Conservation (phyloP, 2,329 filamentous ascomycete species). For the Emergomyces pasteurianus region DNA sequence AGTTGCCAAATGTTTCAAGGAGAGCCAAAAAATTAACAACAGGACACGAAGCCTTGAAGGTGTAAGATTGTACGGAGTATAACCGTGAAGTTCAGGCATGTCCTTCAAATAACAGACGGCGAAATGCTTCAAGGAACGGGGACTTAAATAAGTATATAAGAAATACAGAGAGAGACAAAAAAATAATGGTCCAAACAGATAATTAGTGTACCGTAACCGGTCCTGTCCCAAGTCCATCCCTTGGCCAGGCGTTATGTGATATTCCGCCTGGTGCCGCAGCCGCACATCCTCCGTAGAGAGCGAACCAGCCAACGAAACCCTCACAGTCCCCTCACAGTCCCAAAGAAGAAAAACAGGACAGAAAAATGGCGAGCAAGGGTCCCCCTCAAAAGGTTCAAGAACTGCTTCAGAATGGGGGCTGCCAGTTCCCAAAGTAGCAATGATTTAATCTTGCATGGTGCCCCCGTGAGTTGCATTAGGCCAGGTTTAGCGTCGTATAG, state of each 20-base stretch:
- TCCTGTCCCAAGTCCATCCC: too few species aligned
- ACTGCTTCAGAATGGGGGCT: not conserved
- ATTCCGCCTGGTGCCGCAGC: not conserved
- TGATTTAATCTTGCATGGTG: slow-evolving; percentile 2
- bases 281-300: too few species aligned
- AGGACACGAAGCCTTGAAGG: not conserved
- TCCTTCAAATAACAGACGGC: not conserved
- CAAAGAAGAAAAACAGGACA: not conserved
- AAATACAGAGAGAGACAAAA: not conserved
- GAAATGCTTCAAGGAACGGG: not conserved
- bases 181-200: too few species aligned
- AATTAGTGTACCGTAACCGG: too few species aligned
- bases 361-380: too few species aligned
- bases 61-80: not conserved
- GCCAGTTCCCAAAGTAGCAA: not conserved
- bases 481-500: not conserved
- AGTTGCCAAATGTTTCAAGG: not conserved
- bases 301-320: not conserved
- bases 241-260: not conserved
- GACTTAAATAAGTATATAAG: not conserved
- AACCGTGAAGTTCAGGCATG: too few species aligned
- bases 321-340: not conserved
- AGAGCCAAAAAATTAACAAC: not conserved
- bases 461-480: not conserved
- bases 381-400: not conserved